A percentile compares a stretch with the other conserved stretches of the same genome.
phyloP scores from a whole-genome alignment of 2,329 filamentous ascomycete species.

The Thelonectria discophora region DNA sequence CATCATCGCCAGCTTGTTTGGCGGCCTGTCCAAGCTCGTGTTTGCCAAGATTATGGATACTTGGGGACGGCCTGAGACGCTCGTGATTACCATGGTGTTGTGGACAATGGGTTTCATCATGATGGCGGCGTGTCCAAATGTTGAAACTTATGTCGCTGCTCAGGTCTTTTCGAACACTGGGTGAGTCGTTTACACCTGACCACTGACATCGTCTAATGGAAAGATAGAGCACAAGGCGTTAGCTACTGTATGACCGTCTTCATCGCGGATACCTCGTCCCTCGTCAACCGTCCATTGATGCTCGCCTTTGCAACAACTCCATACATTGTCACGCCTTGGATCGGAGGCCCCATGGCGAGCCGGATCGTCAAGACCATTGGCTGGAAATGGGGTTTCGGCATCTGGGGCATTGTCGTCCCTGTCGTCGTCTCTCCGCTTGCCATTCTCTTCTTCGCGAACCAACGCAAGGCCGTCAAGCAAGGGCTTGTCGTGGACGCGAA shows the following conservation, averaged over 20 bases:
- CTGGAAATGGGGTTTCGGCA: slow-evolving; percentile 75
- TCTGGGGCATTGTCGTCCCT: slow-evolving; percentile 42
- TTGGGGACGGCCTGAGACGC: slow-evolving; percentile 68
- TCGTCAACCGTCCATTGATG: slow-evolving; percentile 72
- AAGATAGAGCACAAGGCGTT: slow-evolving; percentile 49
- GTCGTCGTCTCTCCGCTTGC: slow-evolving; percentile 16
- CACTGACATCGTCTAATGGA: slow-evolving; percentile 50
- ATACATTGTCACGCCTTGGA: slow-evolving; percentile 72
- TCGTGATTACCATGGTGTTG: slow-evolving; percentile 59
- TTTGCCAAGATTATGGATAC: slow-evolving; percentile 70
- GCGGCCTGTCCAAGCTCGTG: slow-evolving; percentile 66
- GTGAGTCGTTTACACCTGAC: slow-evolving; percentile 1
- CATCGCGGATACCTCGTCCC: slow-evolving; percentile 72
- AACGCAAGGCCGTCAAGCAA: slow-evolving; percentile 62
- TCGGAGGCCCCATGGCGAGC: slow-evolving; percentile 66
- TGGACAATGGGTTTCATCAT: slow-evolving; percentile 62
- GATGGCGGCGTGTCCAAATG: slow-evolving; percentile 64
- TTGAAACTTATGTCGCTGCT: slow-evolving; percentile 58
- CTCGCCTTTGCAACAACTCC: slow-evolving; percentile 71
- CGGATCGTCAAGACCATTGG: slow-evolving; percentile 60
- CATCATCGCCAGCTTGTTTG: slow-evolving; percentile 59
- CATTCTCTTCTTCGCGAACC: slow-evolving; percentile 15
- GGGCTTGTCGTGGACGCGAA: slow-evolving; percentile 55
- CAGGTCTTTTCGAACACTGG: slow-evolving; percentile 63
- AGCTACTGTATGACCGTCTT: slow-evolving; percentile 63